Percentiles rank a stretch among this genome's conserved stretches.
Evolutionary conservation across 306 rosid genomes (phyloP).

Genomic region (Sphenostylis stenocarpa): DNA sequence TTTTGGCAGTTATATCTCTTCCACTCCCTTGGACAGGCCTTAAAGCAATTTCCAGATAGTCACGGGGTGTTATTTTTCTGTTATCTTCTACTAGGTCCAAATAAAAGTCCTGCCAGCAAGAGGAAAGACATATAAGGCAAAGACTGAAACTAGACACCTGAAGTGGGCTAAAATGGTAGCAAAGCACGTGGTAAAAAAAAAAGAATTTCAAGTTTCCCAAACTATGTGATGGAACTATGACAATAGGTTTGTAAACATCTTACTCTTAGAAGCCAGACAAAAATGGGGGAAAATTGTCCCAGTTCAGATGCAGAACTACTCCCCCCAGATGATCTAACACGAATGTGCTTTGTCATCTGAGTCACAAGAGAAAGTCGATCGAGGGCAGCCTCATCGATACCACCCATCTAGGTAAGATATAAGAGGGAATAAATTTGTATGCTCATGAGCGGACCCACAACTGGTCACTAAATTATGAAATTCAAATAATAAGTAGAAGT

Average conservation of each 20-base stretch:
- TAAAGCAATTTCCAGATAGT: slow-evolving; percentile 76
- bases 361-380: slow-evolving; percentile 96
- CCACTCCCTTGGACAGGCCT: slow-evolving; percentile 71
- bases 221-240: not conserved
- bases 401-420: slow-evolving; percentile 68
- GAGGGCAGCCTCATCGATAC: slow-evolving; percentile 88
- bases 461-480: slow-evolving; percentile 6
- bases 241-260: not conserved
- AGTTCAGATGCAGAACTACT: slow-evolving; percentile 63
- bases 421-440: not conserved
- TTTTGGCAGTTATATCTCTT: slow-evolving; percentile 62
- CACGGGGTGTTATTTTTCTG: slow-evolving; percentile 79
- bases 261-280: slow-evolving; percentile 93
- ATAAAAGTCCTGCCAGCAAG: slow-evolving; percentile 72
- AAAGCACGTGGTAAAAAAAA: not conserved
- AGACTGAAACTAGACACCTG: not conserved
- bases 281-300: slow-evolving; percentile 80
- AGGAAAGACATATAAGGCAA: slow-evolving; percentile 3
- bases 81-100: slow-evolving; percentile 63
- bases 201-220: slow-evolving; percentile 13
- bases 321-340: slow-evolving; percentile 75
- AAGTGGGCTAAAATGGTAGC: not conserved
- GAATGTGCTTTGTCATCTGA: slow-evolving; percentile 91
- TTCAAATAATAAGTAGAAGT: not conserved
- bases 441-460: slow-evolving; percentile 16